Conservation (phyloP, 805 yeast species). For the Candida anglica region DNA sequence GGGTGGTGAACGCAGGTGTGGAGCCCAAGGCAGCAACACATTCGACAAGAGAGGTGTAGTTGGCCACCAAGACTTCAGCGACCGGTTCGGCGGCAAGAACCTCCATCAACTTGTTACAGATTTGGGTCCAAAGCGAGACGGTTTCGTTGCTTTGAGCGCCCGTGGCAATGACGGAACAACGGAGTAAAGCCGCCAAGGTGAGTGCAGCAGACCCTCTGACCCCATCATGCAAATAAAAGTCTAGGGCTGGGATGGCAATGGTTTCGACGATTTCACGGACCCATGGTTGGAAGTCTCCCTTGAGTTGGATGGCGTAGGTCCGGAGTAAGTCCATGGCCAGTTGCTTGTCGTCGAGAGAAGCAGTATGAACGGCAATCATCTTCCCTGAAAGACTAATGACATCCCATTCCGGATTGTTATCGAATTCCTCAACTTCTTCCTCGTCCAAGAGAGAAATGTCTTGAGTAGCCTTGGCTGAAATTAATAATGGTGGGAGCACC, state of each 20-base stretch:
- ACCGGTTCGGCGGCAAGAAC: constrained; percentile 76
- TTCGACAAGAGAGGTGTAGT: constrained; percentile 67
- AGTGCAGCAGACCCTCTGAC: constrained; percentile 90
- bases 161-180: constrained; percentile 55
- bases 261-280: constrained; percentile 74
- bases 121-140: constrained; percentile 64
- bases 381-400: constrained; percentile 88
- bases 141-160: constrained; percentile 59
- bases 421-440: constrained; percentile 76
- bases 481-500: constrained; percentile 85
- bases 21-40: constrained; percentile 68
- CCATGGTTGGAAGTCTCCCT: constrained; percentile 78
- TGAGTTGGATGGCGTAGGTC: constrained; percentile 79
- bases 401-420: constrained; percentile 91
- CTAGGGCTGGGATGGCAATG: constrained; percentile 82
- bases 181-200: constrained; percentile 72
- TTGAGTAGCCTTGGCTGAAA: constrained; percentile 84
- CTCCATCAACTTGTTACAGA: constrained; percentile 62
- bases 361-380: constrained; percentile 91
- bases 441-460: constrained; percentile 88
- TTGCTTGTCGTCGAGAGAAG: constrained; percentile 90
- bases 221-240: constrained; percentile 89
- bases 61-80: constrained; percentile 74
- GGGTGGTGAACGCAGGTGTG: no score
- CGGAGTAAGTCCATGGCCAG: constrained; percentile 85